Percentiles rank a stretch among this genome's conserved stretches.
Conservation (phyloP, 176 grass and related monocot genomes). For the Oryza meridionalis region DNA sequence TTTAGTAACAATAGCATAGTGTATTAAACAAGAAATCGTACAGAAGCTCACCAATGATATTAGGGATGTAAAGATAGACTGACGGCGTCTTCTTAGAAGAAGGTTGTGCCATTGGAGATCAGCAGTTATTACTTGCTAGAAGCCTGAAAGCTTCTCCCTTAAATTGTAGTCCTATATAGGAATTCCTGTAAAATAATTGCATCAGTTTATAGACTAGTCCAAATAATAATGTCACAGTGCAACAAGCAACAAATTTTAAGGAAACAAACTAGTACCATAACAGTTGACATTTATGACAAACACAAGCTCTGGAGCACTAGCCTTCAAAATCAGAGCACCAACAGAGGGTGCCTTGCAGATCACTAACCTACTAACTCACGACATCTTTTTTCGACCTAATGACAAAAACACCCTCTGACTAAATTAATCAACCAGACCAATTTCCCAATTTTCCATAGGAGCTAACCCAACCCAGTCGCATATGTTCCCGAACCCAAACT, state of each 20-base stretch:
- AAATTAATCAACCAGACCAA: too few species aligned
- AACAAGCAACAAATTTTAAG: neutral
- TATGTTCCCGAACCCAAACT: too few species aligned
- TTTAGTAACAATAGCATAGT: neutral
- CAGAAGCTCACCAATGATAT: slow-evolving; percentile 61
- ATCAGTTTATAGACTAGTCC: neutral
- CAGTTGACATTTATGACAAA: too few species aligned
- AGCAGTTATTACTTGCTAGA: neutral
- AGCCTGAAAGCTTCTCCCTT: neutral
- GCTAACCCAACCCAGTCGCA: too few species aligned
- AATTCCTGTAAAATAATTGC: slow-evolving; percentile 13
- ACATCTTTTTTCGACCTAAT: too few species aligned
- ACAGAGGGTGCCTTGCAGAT: too few species aligned
- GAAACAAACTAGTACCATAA: neutral
- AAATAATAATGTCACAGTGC: neutral
- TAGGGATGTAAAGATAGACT: slow-evolving; percentile 95
- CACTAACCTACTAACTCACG: too few species aligned
- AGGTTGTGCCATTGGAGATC: slow-evolving; percentile 42
- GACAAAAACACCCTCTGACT: too few species aligned
- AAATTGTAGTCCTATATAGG: neutral
- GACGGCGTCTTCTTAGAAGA: slow-evolving; percentile 38
- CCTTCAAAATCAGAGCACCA: too few species aligned
- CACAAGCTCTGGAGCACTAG: too few species aligned
- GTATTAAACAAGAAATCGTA: neutral
- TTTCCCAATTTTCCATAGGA: too few species aligned